These are phyloP conservation scores for Orychophragmus violaceus DNA, from an alignment of 345 rosid species.

Conservation along the genomic window DNA sequence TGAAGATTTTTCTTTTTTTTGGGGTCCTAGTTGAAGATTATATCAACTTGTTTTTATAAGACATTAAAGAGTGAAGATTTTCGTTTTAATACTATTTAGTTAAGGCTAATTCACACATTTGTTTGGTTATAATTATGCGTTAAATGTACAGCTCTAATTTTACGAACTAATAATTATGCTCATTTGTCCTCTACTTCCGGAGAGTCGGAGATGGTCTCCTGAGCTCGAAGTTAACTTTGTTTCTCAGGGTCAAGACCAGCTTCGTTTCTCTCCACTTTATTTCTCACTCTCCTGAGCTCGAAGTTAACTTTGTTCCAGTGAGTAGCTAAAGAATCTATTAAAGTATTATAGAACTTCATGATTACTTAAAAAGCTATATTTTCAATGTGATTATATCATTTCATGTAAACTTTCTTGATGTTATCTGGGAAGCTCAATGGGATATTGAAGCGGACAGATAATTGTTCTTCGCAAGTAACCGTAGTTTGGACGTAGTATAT, in stretches of 20 bases:
- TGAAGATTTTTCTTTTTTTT: too few species aligned
- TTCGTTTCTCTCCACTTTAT: constrained; percentile 65
- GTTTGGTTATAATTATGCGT: background rate
- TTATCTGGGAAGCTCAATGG: constrained; percentile 85
- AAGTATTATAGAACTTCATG: background rate
- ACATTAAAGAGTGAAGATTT: background rate
- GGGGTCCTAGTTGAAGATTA: background rate
- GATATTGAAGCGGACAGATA: constrained; percentile 80
- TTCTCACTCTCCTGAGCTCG: constrained; percentile 64
- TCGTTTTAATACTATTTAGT: background rate
- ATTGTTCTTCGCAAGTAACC: constrained; percentile 68
- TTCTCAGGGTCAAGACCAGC: constrained; percentile 27
- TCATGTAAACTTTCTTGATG: background rate
- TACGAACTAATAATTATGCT: background rate
- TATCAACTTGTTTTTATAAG: background rate
- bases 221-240: too few species aligned
- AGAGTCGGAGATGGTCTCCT: background rate
- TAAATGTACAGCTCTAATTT: constrained; percentile 2
- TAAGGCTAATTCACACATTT: background rate
- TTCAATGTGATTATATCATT: background rate
- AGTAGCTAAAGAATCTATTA: constrained; percentile 86
- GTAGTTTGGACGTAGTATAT: constrained; percentile 73
- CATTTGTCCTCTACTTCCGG: background rate
- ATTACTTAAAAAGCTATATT: background rate
- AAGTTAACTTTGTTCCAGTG: constrained; percentile 68